Conservation (phyloP, 2,329 filamentous ascomycete genomes). For the Sphaceloma murrayae region DNA sequence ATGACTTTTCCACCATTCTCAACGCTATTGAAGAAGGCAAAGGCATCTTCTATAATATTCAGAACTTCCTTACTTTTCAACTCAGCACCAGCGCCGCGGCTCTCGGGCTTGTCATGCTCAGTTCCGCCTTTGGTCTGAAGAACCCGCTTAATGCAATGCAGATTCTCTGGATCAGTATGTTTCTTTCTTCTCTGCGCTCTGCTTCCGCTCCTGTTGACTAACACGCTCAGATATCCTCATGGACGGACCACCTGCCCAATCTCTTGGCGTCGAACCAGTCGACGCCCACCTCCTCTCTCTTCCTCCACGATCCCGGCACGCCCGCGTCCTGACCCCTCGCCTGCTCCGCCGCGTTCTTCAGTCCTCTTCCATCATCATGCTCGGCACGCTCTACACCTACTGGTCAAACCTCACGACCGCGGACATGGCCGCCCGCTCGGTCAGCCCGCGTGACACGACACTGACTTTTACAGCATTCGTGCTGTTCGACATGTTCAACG, state of each 20-base stretch:
- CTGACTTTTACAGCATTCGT: conserved; percentile 99
- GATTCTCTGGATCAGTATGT: conserved; percentile 98
- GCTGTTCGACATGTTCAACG: conserved; percentile 99
- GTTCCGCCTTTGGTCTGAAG: conserved; percentile 84
- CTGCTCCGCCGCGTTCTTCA: conserved; percentile 78
- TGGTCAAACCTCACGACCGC: conserved; percentile 81
- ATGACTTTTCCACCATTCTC: conserved; percentile 85
- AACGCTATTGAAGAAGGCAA: conserved; percentile 97
- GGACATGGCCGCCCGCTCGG: conserved; percentile 45
- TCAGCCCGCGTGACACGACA: conserved; percentile 89
- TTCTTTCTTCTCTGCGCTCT: not conserved
- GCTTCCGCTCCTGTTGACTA: conserved; percentile 24
- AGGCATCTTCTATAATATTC: conserved; percentile 98
- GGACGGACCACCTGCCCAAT: conserved; percentile 96
- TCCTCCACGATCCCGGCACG: conserved; percentile 75
- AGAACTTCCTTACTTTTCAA: conserved; percentile 98
- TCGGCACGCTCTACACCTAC: conserved; percentile 86
- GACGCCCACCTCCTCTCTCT: conserved; percentile 90
- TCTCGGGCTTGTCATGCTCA: conserved; percentile 80
- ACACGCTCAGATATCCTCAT: conserved; percentile 77
- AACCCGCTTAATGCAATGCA: conserved; percentile 98
- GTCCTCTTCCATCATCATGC: conserved; percentile 80
- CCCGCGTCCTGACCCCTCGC: conserved; percentile 78
- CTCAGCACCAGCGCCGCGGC: conserved; percentile 93
- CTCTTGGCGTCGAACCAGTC: conserved; percentile 87